Evolutionary conservation across 225 moss, liverwort and hornwort species (phyloP), one percentile per base, ranked within the genome.

Genomic region (Straminergon stramineum): DNA sequence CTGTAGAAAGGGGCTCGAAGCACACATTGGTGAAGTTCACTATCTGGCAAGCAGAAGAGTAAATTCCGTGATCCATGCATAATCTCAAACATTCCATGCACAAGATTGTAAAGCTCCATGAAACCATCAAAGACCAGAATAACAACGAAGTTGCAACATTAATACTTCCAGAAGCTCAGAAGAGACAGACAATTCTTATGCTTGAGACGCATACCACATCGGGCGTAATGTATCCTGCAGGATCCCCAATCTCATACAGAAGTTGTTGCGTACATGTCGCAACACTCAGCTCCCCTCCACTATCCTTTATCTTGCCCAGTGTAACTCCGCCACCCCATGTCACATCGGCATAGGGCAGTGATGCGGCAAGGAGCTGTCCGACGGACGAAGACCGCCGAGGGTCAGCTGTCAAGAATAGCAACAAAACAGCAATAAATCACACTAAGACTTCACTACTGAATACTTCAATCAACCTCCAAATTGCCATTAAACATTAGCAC

Each of bases 261-360:
- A 97, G 96, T 66, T 97, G 97, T 90, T 97, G 95, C 65, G 95
- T 69, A 88, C 97, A 97, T 60, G 96, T 96, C 37, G 97, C 94
- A 85, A 94, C 84, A 91, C 93, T 95, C 79, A 97, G 94, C 92
- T 97, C 97, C 86, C 97, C 97, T 87, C 95, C 96, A 80, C 94
- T 96, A 81, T 91, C 90, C 56, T 91, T 92, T 57, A 93, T 92
- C 92, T 96, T 97, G 41, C 95, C 96, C 76, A 97, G 86, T n/a
- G 86, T 86, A 48, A 95, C 87, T 88, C 88, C 91, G 30, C 96
- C 96, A 88, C 94, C 92, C 94, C 94, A 95, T 56, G 93, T 89
- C 83, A 97, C 95, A 89, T 97, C 97, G n/a, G 95, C 97, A 87
- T 93, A 97, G 48, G 97, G 97, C 89, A 97, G 86, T 15, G 97